These are phyloP conservation scores for Aquanectria penicillioides DNA, from an alignment of 2,329 filamentous ascomycete genomes.

Conservation along the genomic window DNA sequence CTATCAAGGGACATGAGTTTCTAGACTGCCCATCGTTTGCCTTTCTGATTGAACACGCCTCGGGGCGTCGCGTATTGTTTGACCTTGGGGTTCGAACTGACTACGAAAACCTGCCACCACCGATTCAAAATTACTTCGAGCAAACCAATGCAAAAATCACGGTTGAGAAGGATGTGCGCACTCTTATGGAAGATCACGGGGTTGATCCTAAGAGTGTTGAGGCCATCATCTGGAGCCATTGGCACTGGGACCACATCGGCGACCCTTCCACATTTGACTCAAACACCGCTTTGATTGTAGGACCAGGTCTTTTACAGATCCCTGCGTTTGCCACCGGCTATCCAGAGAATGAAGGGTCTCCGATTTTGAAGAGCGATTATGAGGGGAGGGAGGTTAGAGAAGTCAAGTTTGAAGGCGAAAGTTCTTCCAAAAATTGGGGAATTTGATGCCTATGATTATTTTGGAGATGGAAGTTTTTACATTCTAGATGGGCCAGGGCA, in stretches of 20 bases:
- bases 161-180: neutral
- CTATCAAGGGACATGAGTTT: neutral
- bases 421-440: slow-evolving; percentile 40
- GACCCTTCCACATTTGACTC: slow-evolving; percentile 38
- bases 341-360: slow-evolving; percentile 12
- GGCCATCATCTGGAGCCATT: slow-evolving; percentile 43
- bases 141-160: neutral
- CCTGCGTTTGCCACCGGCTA: slow-evolving; percentile 29
- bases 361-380: slow-evolving; percentile 29
- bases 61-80: neutral
- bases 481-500: slow-evolving; percentile 47
- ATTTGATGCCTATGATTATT: slow-evolving; percentile 54
- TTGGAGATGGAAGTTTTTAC: slow-evolving; percentile 53
- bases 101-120: neutral
- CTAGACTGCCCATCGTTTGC: neutral
- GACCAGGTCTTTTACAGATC: slow-evolving; percentile 31
- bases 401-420: slow-evolving; percentile 24
- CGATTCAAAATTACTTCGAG: neutral
- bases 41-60: slow-evolving; percentile 4
- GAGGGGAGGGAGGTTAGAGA: slow-evolving; percentile 24
- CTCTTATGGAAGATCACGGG: neutral
- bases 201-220: slow-evolving; percentile 23
- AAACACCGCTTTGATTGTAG: slow-evolving; percentile 37
- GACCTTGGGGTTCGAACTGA: slow-evolving; percentile 6
- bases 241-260: slow-evolving; percentile 43